Evolutionary conservation across 108 stramenopile genomes (phyloP), one percentile per base, ranked within the genome.

Genomic region (Fistulifera solaris): DNA sequence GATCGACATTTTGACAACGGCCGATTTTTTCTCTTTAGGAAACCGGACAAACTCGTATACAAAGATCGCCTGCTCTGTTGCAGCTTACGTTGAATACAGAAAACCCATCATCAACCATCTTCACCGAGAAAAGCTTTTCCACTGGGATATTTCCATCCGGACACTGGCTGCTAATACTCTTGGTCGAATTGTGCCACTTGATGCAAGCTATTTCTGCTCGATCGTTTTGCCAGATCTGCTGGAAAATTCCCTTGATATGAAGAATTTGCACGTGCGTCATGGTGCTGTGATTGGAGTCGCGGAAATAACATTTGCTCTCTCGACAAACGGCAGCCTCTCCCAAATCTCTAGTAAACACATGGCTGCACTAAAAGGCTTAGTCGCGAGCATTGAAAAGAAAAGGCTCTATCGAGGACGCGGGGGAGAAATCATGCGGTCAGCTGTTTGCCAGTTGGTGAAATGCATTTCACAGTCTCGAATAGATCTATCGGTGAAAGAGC

Each of bases 11-110:
- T 68, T 99, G 48, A 94, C 94, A 13, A 71, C 69, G 18, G 98
- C 97, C 1, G 97, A 99, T 59, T 99, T 92, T 67, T 97, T 94
- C 58, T 87, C 96, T 15, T 56, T 99, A 54, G 98, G 98, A 25
- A 98, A 90, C 60, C 81, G 95, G 22, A 73, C 22, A 2, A 72
- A 93, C 52, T 85, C 96, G 1, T 99, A 72, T 69, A 62, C 78
- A 19, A 54, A 62, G 1, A 74, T 97, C 41, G 68, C 93, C 0
- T 45, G 60, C 19, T 55, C 66, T 5, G 70, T 99, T 40, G 94
- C 97, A 5, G 49, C 67, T 43, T 95, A 89, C 45, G 76, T 81
- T 47, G 81, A 85, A 48, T 95, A 95, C 63, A 81, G 83, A 26
- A 61, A 26, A 28, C 66, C 66, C n/a, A 78, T 97, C 23, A 76